Evolutionary conservation across 1,139 yeast genomes (phyloP), one percentile per base, ranked within the genome.

Genomic region (Pichia cactophila): DNA sequence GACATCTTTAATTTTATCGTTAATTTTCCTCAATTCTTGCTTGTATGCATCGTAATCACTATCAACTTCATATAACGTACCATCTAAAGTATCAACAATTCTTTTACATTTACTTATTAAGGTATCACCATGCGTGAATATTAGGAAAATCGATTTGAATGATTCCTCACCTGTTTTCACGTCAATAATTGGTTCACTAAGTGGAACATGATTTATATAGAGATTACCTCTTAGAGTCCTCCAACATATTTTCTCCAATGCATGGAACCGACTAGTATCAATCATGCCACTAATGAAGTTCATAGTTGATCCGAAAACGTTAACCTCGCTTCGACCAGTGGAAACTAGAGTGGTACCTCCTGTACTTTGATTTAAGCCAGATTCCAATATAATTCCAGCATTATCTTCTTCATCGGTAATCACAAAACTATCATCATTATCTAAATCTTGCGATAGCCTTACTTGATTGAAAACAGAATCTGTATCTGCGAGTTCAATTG

Each of bases 241-340:
- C 97, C 97, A 92, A 36, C 94, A 73, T 49, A 94, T 88, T 59
- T 88, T 86, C 64, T 89, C 95, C 58, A 92, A 71, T 4, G 86
- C 75, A 44, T 74, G 72, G 47, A 84, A 80, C 62, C 86, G 86
- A 28, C 77, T 78, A 52, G 94, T 78, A 54, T 81, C 78, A 46
- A 94, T 84, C 10, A 88, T 87, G 58, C 98, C 98, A 28, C 94
- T 75, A 41, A 90, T 82, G 58, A 86, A 87, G 33, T 69, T 67
- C 57, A 66, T 65, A 1, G 67, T 56, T 9, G 69, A 59, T 9
- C 67, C 66, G 48, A 64, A 53, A 33, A 62, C 58, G 49, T 61
- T 63, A 41, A 63, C 26, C 44, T 61, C 66, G 33, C 54, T 56
- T 28, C 50, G 31, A 9, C 56, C 56, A 6, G 55, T 54, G 16